Conservation (phyloP, 2,329 filamentous ascomycete genomes). For the Aureobasidium sp. region DNA sequence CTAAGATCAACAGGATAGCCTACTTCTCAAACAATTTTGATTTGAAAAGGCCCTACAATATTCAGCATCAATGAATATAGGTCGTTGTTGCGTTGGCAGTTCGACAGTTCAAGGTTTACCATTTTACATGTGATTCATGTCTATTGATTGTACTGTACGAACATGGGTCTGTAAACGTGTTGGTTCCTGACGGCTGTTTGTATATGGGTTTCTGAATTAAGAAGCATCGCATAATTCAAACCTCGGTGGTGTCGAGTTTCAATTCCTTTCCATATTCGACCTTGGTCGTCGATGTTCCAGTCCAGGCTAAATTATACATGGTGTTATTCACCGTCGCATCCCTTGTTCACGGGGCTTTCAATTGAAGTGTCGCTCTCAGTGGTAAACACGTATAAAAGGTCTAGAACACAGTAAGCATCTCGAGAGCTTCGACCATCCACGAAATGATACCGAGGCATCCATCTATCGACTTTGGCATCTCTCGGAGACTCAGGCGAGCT, state of each 20-base stretch:
- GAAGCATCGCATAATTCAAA: not conserved
- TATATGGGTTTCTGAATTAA: too few species aligned
- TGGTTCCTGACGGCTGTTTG: too few species aligned
- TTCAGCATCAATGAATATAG: not conserved
- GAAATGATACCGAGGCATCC: not conserved
- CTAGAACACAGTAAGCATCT: not conserved
- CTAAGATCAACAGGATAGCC: too few species aligned
- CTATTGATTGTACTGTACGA: not conserved
- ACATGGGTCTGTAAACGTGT: not conserved
- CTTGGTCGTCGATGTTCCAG: not conserved
- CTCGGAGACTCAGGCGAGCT: too few species aligned
- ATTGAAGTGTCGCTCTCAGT: not conserved
- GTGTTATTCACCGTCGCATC: too few species aligned
- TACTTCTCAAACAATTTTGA: too few species aligned
- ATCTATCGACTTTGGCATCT: not conserved
- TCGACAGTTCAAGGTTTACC: not conserved
- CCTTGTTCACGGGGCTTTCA: not conserved
- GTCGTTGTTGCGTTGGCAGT: not conserved
- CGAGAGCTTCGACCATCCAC: not conserved
- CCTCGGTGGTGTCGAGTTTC: not conserved
- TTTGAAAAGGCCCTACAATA: not conserved
- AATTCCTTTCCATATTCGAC: not conserved
- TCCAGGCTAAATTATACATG: too few species aligned
- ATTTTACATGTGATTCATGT: not conserved
- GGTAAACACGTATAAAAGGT: not conserved